Evolutionary conservation across 106 monocot species (phyloP), one percentile per base, ranked within the genome.

Genomic region (Agapanthus africanus): DNA sequence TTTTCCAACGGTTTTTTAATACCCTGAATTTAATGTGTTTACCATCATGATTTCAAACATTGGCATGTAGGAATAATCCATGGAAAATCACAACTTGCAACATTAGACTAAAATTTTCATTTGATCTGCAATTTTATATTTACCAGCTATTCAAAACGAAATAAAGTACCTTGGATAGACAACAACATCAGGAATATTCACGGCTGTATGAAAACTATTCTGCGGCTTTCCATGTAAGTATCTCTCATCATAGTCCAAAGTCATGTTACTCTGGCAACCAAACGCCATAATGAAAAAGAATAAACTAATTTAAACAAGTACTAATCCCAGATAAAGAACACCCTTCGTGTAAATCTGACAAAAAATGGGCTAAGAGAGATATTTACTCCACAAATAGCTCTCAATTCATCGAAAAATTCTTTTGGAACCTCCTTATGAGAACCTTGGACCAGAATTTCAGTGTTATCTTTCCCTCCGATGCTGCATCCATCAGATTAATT

Each of bases 161-260:
- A n/a, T n/a, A n/a, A n/a, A 4, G 2, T 49, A 95, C 91, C 80
- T 86, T 11, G 95, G 95, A 68, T 84, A 91, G 32, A 97, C 88
- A 39, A 97, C 82, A 23, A 91, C 86, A 79, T 97, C 95, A 34
- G 95, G 95, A 78, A 95, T 67, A 73, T 88, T 86, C 9, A 77
- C 82, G 16, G 95, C 88, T 66, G 51, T 82, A 57, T 97, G 95
- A 68, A 88, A 97, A 70, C 95, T 97, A 62, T 91, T 80, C 63
- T 88, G 95, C 36, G 91, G 91, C 70, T 83, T 97, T 59, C 95
- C 95, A 70, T 89, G 95, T 66, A 86, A 97, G 59, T 78, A 75
- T 63, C 95, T 91, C 78, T 97, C 95, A 3, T 97, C 95, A 40
- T 91, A 80, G 72, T 97, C 95, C 71, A 86, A 0, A 19, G 95